Base-by-base conservation (phyloP, 345 rosid genomes). In the Citrus hindsii region DNA sequence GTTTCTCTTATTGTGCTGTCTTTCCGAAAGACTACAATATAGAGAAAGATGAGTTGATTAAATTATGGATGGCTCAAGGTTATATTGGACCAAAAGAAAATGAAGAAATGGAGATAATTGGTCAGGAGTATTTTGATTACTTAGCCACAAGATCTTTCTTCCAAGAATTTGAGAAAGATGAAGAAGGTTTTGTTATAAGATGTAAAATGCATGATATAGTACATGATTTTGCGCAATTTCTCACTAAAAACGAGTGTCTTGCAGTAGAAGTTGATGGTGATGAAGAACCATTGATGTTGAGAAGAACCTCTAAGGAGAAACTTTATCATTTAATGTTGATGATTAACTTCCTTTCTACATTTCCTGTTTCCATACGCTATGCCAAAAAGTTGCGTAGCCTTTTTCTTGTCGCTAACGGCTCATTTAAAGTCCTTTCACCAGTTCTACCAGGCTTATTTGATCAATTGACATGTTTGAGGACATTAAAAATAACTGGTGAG, bases 201-300 rank as follows among this genome's bases (percentile, higher is more conserved):
- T 70, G 59, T 7, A 70, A 19, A n/a, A 70, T 70, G 74, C 74
- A 66, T 66, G 69, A 66, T 33, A 66, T 66, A 66, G 69, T 66
- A 3, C 42, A 66, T 66, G 69, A 66, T 16, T 70, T 70, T 70
- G 61, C 61, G 2, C 74, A 70, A 51, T 51, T 3, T 70, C 25
- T 70, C 1, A 19, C 7, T 0, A 53, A 51, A 12, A 30, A 28
- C 0, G 74, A 70, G 53, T 48, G 74, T 21, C 53, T 4, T 51
- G 4, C 4, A 2, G 25, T 70, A 19, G 38, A 28, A 53, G 19
- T 69, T 4, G 25, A 25, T 42, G 58, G 22, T 69, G 2, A 4
- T 14, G 58, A 40, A 14, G 58, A 69, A 38, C n/a, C n/a, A 0
- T 13, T 13, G 51, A 13, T 12, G 18, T 24, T 19, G 25, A 16